Evolutionary conservation across 768 basidiomycete genomes (phyloP).

Genomic region (Leucosporidium yakuticum): DNA sequence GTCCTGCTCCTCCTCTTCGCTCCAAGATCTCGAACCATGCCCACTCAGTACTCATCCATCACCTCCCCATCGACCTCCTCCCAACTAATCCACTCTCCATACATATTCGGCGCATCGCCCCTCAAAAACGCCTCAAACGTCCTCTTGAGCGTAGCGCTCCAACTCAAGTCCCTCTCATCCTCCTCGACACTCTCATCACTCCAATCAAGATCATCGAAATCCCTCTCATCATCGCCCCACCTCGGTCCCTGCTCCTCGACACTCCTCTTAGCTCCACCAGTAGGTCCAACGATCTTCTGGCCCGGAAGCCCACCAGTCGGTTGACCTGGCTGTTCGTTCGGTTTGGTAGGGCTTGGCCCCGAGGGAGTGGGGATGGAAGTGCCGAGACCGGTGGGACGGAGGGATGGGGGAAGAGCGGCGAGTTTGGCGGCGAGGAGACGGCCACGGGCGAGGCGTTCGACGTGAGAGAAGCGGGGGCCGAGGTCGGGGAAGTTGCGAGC

Average conservation of each 20-base stretch:
- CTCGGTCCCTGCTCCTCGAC: too few species aligned
- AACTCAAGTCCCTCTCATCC: slow-evolving; percentile 75
- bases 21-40: too few species aligned
- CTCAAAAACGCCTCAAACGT: slow-evolving; percentile 90
- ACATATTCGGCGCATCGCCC: slow-evolving; percentile 84
- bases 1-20: too few species aligned
- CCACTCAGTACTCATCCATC: neutral
- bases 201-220: neutral
- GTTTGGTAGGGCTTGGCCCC: too few species aligned
- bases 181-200: slow-evolving; percentile 39
- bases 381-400: too few species aligned
- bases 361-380: too few species aligned
- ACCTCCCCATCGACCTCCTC: neutral
- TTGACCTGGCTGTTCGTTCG: too few species aligned
- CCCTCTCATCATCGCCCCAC: slow-evolving; percentile 40
- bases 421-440: neutral
- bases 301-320: too few species aligned
- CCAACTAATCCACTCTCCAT: slow-evolving; percentile 29
- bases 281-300: too few species aligned
- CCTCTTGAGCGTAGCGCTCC: slow-evolving; percentile 90
- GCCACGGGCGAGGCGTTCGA: neutral
- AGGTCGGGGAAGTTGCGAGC: slow-evolving; percentile 90
- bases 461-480: slow-evolving; percentile 59
- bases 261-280: too few species aligned
- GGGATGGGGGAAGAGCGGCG: neutral